A percentile compares a stretch with the other conserved stretches of the same genome.
Evolutionary conservation across 2,329 filamentous ascomycete genomes (phyloP).

Genomic region (Venturia carpophila): DNA sequence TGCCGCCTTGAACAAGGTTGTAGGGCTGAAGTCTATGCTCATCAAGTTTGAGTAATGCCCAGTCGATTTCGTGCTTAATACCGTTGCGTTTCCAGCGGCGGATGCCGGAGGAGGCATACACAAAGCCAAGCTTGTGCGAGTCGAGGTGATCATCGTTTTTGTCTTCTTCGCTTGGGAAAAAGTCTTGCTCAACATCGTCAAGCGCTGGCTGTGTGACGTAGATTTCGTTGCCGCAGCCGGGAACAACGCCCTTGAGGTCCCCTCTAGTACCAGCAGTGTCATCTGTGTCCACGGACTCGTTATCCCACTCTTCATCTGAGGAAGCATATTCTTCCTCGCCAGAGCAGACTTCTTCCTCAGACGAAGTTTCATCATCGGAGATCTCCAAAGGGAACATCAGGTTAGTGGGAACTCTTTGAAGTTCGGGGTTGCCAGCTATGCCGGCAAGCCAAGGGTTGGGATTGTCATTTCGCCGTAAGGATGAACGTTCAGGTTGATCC

Average conservation of each 20-base stretch:
- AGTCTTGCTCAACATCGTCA: slow-evolving; percentile 75
- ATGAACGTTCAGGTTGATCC: slow-evolving; percentile 37
- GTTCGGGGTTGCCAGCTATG: slow-evolving; percentile 12
- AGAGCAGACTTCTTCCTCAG: slow-evolving; percentile 30
- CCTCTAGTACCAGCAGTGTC: slow-evolving; percentile 36
- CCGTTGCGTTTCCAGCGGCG: slow-evolving; percentile 64
- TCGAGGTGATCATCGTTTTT: slow-evolving; percentile 71
- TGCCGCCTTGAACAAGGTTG: slow-evolving; percentile 58
- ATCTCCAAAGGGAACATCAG: slow-evolving; percentile 42
- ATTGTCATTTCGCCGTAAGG: slow-evolving; percentile 29
- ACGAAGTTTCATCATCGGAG: slow-evolving; percentile 42
- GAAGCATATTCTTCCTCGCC: slow-evolving; percentile 25
- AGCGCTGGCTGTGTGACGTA: slow-evolving; percentile 86
- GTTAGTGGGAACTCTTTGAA: slow-evolving; percentile 26
- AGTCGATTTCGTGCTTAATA: slow-evolving; percentile 85
- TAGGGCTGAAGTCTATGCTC: slow-evolving; percentile 60
- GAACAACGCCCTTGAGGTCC: slow-evolving; percentile 70
- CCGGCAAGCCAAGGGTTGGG: slow-evolving; percentile 28
- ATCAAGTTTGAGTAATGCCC: slow-evolving; percentile 80
- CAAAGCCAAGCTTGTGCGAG: slow-evolving; percentile 69
- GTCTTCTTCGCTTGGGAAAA: slow-evolving; percentile 69
- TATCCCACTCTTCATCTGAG: slow-evolving; percentile 21
- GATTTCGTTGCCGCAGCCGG: slow-evolving; percentile 67
- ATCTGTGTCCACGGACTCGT: slow-evolving; percentile 20
- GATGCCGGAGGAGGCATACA: slow-evolving; percentile 87